Evolutionary conservation across 1,284 basidiomycete species (phyloP), one percentile per base, ranked within the genome.

Genomic region (Ustilago trichophora): DNA sequence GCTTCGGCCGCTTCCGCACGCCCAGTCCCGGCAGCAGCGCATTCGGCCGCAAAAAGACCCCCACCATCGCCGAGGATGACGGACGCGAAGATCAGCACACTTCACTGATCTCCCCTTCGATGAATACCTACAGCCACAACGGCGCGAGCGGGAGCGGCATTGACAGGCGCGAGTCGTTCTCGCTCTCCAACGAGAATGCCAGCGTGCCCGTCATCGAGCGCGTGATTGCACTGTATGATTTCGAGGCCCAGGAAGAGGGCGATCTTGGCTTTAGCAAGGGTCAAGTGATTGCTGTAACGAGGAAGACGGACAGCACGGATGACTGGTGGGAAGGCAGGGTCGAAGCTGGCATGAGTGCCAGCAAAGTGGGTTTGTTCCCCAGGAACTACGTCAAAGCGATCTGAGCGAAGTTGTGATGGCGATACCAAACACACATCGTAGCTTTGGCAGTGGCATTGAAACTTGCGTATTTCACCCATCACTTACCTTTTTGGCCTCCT

Each of bases 311-410:
- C 5, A 73, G 55, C 35, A 41, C 44, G 18, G 62, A 73, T 19
- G 79, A 80, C 27, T 81, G 79, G 79, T 81, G 79, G 78, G 52
- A 70, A 31, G 77, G 77, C 11, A 29, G 62, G 2, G 67, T 70
- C 26, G 67, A 71, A 27, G 71, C 62, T 6, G 68, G 67, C 2
- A 18, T 60, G 21, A 53, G 44, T 16, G 45, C 49, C 5, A 64
- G 65, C 38, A 45, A 51, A 27, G 41, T 56, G 3, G 72, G 58
- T 1, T 62, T 67, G 25, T 74, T 74, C 35, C 72, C 72, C 9
- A 51, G 51, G 2, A 69, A 58, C 32, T 71, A 64, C n/a, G n/a
- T n/a, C n/a, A n/a, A n/a, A n/a, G n/a, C n/a, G n/a, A n/a, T n/a
- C n/a, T n/a, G n/a, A n/a, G n/a, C n/a, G n/a, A n/a, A n/a, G n/a